These are phyloP conservation scores for Melastoma candidum DNA, from an alignment of 441 rosid genomes.

Conservation along the genomic window DNA sequence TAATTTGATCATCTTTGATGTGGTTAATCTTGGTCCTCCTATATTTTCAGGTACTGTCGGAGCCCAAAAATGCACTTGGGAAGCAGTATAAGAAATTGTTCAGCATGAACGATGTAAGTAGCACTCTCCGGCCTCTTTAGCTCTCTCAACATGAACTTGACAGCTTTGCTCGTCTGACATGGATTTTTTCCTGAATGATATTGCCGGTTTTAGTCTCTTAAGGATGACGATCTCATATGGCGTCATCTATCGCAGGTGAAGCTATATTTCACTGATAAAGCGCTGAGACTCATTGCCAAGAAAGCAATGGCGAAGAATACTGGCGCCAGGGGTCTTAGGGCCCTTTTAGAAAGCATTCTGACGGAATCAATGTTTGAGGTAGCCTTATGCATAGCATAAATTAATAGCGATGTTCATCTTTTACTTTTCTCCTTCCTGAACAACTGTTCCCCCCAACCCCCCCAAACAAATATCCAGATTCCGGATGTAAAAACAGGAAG, in stretches of 20 bases:
- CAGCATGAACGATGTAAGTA: slow-evolving; percentile 77
- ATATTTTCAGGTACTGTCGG: slow-evolving; percentile 62
- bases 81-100: slow-evolving; percentile 92
- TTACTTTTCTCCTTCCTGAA: neutral
- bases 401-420: neutral
- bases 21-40: slow-evolving; percentile 5
- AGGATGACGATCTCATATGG: too few species aligned
- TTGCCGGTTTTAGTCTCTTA: neutral
- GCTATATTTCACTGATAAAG: slow-evolving; percentile 73
- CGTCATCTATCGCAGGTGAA: slow-evolving; percentile 49
- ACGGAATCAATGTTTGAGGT: slow-evolving; percentile 98
- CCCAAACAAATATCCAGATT: slow-evolving; percentile 36
- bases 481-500: slow-evolving; percentile 64
- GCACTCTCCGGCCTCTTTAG: slow-evolving; percentile 9
- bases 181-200: neutral
- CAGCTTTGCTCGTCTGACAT: neutral
- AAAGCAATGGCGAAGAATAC: slow-evolving; percentile 87
- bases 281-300: slow-evolving; percentile 64
- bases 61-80: slow-evolving; percentile 89
- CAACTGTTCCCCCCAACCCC: neutral
- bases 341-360: slow-evolving; percentile 76
- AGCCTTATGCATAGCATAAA: slow-evolving; percentile 4
- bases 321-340: slow-evolving; percentile 88
- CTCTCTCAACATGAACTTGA: slow-evolving; percentile 4
- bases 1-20: neutral